Percentiles rank a stretch among this genome's conserved stretches.
These are phyloP conservation scores for Monosporascus sp. DNA, from an alignment of 2,329 filamentous ascomycete species.

Conservation along the genomic window DNA sequence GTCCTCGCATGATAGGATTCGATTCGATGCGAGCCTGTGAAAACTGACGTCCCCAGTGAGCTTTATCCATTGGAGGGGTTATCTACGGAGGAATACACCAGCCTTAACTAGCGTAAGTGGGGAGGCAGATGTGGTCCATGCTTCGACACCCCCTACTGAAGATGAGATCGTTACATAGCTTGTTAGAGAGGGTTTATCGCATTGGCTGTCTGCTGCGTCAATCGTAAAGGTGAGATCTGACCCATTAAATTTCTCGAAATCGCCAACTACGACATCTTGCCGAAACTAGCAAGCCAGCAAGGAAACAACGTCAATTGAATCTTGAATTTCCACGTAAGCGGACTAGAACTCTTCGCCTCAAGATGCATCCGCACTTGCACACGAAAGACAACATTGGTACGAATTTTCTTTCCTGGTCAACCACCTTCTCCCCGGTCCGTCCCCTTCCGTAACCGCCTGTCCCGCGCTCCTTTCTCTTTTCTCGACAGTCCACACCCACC, in stretches of 20 bases:
- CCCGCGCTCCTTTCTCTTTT: no score
- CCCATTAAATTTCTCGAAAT: no score
- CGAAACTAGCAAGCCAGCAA: neutral
- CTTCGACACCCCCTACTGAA: neutral
- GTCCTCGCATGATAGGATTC: neutral
- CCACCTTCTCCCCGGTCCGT: neutral
- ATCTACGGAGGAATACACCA: neutral
- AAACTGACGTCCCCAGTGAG: neutral
- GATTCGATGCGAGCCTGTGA: neutral
- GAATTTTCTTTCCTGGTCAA: slow-evolving; percentile 3
- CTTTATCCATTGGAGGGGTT: neutral
- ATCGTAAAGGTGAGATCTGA: no score
- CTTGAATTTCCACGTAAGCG: neutral
- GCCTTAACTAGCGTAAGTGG: neutral
- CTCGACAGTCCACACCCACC: no score
- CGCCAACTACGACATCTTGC: no score
- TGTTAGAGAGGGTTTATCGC: no score
- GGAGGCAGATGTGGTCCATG: neutral
- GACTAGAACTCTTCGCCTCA: slow-evolving; percentile 17
- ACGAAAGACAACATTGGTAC: slow-evolving; percentile 86
- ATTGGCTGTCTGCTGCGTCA: no score
- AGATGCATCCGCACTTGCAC: slow-evolving; percentile 96
- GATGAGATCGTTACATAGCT: neutral
- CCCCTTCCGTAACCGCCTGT: neutral
- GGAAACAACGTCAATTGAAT: neutral